These are phyloP conservation scores for Podospora pseudocomata DNA, from an alignment of 495 filamentous ascomycete species.

Conservation along the genomic window DNA sequence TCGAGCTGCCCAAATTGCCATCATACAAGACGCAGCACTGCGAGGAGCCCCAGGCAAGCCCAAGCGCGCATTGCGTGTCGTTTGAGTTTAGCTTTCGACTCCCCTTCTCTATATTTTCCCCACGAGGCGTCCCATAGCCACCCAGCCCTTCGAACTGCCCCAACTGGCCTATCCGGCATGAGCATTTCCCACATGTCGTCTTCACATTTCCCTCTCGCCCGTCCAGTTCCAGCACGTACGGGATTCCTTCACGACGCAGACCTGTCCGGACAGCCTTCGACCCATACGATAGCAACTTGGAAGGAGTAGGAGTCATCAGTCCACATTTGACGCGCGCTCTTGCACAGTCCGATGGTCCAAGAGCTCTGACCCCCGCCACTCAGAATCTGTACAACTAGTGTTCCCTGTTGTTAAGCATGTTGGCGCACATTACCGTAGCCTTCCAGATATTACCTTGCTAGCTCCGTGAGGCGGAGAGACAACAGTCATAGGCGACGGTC, in stretches of 20 bases:
- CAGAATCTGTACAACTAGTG: too few species aligned
- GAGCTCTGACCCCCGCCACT: neutral
- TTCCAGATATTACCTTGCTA: neutral
- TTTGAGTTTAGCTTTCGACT: neutral
- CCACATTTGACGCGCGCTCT: neutral
- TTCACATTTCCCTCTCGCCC: neutral
- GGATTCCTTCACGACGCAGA: neutral
- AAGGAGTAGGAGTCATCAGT: neutral
- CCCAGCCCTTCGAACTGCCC: neutral
- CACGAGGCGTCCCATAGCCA: neutral
- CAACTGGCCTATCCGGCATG: neutral
- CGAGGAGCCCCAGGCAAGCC: neutral
- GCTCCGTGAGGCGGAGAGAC: neutral
- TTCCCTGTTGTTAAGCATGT: conserved; percentile 15
- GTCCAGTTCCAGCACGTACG: neutral
- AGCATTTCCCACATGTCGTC: neutral
- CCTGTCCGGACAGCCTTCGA: neutral
- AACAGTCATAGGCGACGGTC: neutral
- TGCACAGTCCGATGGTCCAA: neutral
- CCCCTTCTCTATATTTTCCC: neutral
- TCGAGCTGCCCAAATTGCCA: neutral
- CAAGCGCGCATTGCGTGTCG: neutral
- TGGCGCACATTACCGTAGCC: conserved; percentile 6
- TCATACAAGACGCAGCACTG: neutral
- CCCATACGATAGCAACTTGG: neutral